Base-by-base conservation (phyloP, 352 stramenopile species). In the Phytopythium delawarense region DNA sequence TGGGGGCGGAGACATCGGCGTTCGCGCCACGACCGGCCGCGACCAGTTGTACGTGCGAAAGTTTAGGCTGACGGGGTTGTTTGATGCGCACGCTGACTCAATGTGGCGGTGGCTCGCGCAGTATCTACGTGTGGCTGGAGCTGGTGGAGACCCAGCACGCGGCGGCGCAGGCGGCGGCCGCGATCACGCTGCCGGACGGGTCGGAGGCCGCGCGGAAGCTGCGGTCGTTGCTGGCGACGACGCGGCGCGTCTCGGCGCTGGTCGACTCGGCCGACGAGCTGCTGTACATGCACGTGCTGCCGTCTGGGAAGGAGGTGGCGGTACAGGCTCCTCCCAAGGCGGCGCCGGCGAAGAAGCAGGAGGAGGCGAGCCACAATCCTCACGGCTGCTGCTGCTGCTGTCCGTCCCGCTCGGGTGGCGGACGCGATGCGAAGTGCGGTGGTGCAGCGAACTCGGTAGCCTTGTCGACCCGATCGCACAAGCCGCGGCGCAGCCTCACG, bases 81-180 rank as follows among this genome's bases (percentile, higher is more conserved):
- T 32, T 32, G 28, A 7, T 3, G 28, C 28, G 12, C 30, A 8
- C 18, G 11, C 21, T 28, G 21, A 13, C 32, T 57, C 7, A 7
- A 25, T 23, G 8, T 15, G 28, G 13, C 40, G 16, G n/a, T 34
- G 13, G 2, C 15, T 35, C 40, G 40, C 2, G 40, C 15, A 52
- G 46, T 52, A 32, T 52, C 15, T 54, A 54, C 8, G 53, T 67
- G 40, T 79, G 72, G 72, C n/a, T 76, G 51, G 35, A 66, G 40
- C 66, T 79, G 18, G 74, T 79, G 66, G 69, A 79, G 59, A 65
- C 58, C 5, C 61, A 69, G 30, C 63, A 62, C 12, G 63, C 66
- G 25, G 61, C 57, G n/a, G 44, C 25, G 15, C 40, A 59, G 18
- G 44, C 75, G 7, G 65, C 53, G 4, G 35, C 65, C n/a, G 20